These are phyloP conservation scores for Chaetomium sp. DNA, from an alignment of 2,329 filamentous ascomycete genomes.

Conservation along the genomic window DNA sequence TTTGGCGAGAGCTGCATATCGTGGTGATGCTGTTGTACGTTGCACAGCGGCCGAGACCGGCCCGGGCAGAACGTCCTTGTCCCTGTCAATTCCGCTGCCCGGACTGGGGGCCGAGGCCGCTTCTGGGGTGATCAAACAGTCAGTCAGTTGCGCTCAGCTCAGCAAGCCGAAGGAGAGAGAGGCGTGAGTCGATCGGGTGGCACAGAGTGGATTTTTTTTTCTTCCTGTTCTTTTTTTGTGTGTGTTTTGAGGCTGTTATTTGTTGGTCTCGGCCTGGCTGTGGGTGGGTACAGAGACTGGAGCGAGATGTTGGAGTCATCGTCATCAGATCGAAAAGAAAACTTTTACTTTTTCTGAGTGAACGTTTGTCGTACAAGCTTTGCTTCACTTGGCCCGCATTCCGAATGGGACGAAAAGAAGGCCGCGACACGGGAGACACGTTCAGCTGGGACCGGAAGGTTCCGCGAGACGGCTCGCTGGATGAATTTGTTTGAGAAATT, in stretches of 20 bases:
- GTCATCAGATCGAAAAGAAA: conserved; percentile 1
- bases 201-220: conserved; percentile 4
- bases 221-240: not conserved
- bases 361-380: not conserved
- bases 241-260: not conserved
- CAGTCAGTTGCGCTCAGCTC: no score
- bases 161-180: not conserved
- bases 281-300: no score
- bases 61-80: not conserved
- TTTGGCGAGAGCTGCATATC: no score
- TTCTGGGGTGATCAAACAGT: conserved; percentile 3
- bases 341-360: not conserved
- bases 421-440: not conserved
- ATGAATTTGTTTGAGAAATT: not conserved
- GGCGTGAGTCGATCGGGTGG: not conserved
- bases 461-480: not conserved
- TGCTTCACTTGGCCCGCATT: not conserved
- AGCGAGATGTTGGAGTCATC: not conserved
- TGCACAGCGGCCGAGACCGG: not conserved
- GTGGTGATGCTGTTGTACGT: not conserved
- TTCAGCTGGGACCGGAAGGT: not conserved
- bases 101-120: no score
- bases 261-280: no score
- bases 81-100: not conserved
- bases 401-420: not conserved